A percentile compares a stretch with the other conserved stretches of the same genome.
Conservation (phyloP, 2,329 filamentous ascomycete genomes). For the Claviceps sp. region DNA sequence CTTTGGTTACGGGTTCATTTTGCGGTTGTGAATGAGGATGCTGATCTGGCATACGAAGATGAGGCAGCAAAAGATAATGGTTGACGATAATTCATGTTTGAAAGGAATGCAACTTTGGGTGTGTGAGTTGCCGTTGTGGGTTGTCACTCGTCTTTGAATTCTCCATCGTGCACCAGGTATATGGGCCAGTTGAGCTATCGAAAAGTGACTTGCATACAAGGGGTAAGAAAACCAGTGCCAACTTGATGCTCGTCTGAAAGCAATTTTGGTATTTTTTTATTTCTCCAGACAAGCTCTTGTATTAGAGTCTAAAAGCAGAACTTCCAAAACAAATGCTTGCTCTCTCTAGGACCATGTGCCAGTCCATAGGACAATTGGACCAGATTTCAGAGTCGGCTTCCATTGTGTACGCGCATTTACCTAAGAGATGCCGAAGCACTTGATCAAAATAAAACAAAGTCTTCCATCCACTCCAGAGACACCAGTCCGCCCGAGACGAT, state of each 20-base stretch:
- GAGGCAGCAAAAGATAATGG: conserved; percentile 10
- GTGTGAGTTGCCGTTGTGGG: too few relatives aligned
- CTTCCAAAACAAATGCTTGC: conserved; percentile 32
- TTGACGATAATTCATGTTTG: conserved; percentile 7
- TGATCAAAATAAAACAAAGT: conserved; percentile 41
- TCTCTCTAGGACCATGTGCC: conserved; percentile 24
- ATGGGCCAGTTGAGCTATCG: not conserved
- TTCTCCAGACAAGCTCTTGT: conserved; percentile 40
- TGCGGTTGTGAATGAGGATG: conserved; percentile 32
- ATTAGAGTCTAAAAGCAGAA: conserved; percentile 43
- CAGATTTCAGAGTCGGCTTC: conserved; percentile 21
- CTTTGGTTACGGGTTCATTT: conserved; percentile 54
- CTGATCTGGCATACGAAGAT: conserved; percentile 8
- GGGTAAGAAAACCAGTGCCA: not conserved
- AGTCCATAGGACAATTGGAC: conserved; percentile 24
- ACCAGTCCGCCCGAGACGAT: conserved; percentile 39
- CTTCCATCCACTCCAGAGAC: conserved; percentile 52
- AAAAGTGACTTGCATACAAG: not conserved
- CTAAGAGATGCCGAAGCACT: conserved; percentile 35
- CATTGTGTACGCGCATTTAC: conserved; percentile 27
- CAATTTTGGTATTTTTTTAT: conserved; percentile 37
- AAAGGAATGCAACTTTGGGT: too few relatives aligned
- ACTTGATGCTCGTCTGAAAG: conserved; percentile 17
- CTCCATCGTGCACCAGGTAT: not conserved
- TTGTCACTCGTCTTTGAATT: not conserved